Conservation (phyloP, 176 grass and related monocot genomes). For the Metroxylon sagu region DNA sequence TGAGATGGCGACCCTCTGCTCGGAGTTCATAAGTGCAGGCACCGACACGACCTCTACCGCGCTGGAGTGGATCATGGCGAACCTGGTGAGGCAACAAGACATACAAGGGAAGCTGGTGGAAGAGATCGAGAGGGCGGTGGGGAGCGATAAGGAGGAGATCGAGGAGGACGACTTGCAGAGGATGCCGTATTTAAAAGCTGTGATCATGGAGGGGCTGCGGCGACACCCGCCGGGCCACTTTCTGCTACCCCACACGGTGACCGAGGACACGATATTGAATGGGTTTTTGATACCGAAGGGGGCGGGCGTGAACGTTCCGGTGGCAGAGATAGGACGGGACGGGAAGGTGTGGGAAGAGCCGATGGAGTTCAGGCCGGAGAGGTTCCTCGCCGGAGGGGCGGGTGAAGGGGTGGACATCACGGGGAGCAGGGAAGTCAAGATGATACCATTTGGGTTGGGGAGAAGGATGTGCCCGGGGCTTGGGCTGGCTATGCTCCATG, state of each 20-base stretch:
- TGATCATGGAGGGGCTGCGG: slow-evolving; percentile 52
- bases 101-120: slow-evolving; percentile 38
- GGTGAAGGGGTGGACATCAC: slow-evolving; percentile 34
- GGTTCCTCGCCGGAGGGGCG: slow-evolving; percentile 49
- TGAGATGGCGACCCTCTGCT: slow-evolving; percentile 40
- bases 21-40: slow-evolving; percentile 42
- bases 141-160: background rate
- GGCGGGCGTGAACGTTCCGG: slow-evolving; percentile 34
- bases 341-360: slow-evolving; percentile 35
- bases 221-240: slow-evolving; percentile 44
- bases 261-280: slow-evolving; percentile 13
- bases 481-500: slow-evolving; percentile 27
- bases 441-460: slow-evolving; percentile 74
- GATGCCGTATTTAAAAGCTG: slow-evolving; percentile 53
- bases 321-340: slow-evolving; percentile 33
- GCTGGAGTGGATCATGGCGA: slow-evolving; percentile 73
- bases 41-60: slow-evolving; percentile 33
- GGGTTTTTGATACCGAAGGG: slow-evolving; percentile 39
- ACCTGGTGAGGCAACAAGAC: slow-evolving; percentile 31
- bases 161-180: slow-evolving; percentile 8
- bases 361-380: slow-evolving; percentile 40
- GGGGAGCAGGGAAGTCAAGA: slow-evolving; percentile 49
- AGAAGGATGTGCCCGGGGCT: slow-evolving; percentile 53
- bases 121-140: slow-evolving; percentile 9
- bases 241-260: slow-evolving; percentile 40